Base-by-base conservation (phyloP, 2,329 filamentous ascomycete genomes). In the Aureobasidium sp. region DNA sequence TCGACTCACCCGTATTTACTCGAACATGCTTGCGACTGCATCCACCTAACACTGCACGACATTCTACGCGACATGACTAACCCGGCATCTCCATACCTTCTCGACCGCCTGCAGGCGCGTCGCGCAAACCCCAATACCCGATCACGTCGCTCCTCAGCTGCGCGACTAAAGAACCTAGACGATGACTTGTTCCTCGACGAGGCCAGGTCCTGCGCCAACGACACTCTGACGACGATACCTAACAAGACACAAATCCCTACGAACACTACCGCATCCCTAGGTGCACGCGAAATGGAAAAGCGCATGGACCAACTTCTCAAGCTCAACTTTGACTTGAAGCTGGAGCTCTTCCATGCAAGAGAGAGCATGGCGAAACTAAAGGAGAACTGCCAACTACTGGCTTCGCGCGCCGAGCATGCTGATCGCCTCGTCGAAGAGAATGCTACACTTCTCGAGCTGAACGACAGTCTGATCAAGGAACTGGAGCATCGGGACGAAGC, bases 311-410 rank as follows among this genome's bases (percentile, higher is more conserved):
- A 79, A 1, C 74, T 90, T 24, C 85, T 87, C 71, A 91, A 91
- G 70, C 84, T 89, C 73, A 91, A 90, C 68, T 91, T 90, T 67
- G 87, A 89, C 66, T 78, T 91, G 45, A 90, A 91, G 71, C 77
- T 90, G 35, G 87, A 90, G 70, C 73, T 91, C 0, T 89, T 82
- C 67, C 86, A 90, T 69, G 81, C 86, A 7, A 80, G 87, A 31
- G 83, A 90, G 72, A 80, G 82, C 59, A 85, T 88, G 68, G 79
- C 78, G 9, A 76, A 75, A 24, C 68, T 90, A 37, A 85, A 89
- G 68, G 77, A 81, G 37, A 77, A 79, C 44, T 67, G 86, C n/a
- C 80, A 84, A 40, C 71, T 71, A 5, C 74, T 89, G 19, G 81
- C 85, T 64, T 71, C 73, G 8, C 79, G 85, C 59, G 80, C 81